Evolutionary conservation across 495 filamentous ascomycete genomes (phyloP).

Genomic region (Amphirosellinia nigrospora): DNA sequence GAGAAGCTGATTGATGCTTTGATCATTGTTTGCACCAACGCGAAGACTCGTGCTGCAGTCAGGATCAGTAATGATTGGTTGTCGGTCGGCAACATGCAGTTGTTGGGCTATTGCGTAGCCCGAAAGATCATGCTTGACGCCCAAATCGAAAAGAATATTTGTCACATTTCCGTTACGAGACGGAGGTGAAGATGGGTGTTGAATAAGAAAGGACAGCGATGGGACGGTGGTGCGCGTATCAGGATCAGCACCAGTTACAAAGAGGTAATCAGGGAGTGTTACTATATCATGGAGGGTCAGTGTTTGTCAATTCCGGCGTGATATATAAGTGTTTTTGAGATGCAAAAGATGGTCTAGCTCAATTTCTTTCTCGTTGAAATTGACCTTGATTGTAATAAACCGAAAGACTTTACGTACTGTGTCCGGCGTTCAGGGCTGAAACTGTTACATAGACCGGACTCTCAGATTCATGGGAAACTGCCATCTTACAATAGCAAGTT

Average conservation of each 20-base stretch:
- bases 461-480: background rate
- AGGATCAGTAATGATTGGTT: conserved; percentile 45
- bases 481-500: background rate
- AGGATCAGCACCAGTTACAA: conserved; percentile 43
- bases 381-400: no score
- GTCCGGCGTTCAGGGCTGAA: conserved; percentile 42
- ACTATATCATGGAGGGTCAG: conserved; percentile 12
- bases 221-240: conserved; percentile 40
- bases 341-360: background rate
- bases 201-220: conserved; percentile 48
- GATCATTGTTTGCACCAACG: conserved; percentile 1
- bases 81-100: conserved; percentile 46
- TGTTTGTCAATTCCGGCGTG: background rate
- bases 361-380: background rate
- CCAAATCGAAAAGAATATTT: conserved; percentile 58
- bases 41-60: conserved; percentile 47
- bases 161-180: conserved; percentile 28
- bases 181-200: conserved; percentile 26
- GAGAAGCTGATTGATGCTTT: conserved; percentile 11
- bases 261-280: conserved; percentile 45
- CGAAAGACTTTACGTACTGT: conserved; percentile 27
- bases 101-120: conserved; percentile 48
- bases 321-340: background rate
- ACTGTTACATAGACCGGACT: conserved; percentile 30
- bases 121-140: conserved; percentile 47